A percentile compares a stretch with the other conserved stretches of the same genome.
phyloP scores from a whole-genome alignment of 768 basidiomycete genomes.

The Scleroderma citrinum region DNA sequence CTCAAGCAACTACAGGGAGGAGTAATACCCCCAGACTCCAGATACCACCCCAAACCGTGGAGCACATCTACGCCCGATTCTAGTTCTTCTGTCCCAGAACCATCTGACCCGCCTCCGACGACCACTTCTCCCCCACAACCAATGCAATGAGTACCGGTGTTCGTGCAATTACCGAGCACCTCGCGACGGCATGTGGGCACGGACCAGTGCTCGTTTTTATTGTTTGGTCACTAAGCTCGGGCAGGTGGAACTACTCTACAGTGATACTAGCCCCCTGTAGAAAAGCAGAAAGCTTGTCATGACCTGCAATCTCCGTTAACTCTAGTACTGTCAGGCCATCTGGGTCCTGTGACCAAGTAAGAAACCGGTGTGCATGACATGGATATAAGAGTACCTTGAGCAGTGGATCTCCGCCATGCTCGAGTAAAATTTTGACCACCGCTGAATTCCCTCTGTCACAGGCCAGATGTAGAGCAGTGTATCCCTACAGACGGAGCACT shows the following conservation, averaged over 20 bases:
- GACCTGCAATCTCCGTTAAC: conserved; percentile 53
- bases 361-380: conserved; percentile 2
- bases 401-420: conserved; percentile 55
- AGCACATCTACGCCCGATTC: not conserved
- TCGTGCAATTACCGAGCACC: not conserved
- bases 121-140: not conserved
- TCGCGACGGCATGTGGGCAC: no score
- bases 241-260: no score
- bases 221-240: no score
- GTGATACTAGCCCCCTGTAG: conserved; percentile 13
- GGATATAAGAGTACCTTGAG: conserved; percentile 47
- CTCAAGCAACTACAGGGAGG: conserved; percentile 42
- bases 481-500: conserved; percentile 50
- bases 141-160: not conserved
- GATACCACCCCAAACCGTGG: conserved; percentile 41
- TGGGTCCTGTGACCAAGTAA: conserved; percentile 44
- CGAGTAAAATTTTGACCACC: conserved; percentile 52
- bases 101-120: not conserved
- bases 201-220: no score
- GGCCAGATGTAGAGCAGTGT: conserved; percentile 83
- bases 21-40: conserved; percentile 51
- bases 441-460: conserved; percentile 69
- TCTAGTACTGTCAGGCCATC: conserved; percentile 59
- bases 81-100: not conserved
- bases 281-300: conserved; percentile 44